These are phyloP conservation scores for Lactifluus echinatus DNA, from an alignment of 768 basidiomycete genomes.

Conservation along the genomic window DNA sequence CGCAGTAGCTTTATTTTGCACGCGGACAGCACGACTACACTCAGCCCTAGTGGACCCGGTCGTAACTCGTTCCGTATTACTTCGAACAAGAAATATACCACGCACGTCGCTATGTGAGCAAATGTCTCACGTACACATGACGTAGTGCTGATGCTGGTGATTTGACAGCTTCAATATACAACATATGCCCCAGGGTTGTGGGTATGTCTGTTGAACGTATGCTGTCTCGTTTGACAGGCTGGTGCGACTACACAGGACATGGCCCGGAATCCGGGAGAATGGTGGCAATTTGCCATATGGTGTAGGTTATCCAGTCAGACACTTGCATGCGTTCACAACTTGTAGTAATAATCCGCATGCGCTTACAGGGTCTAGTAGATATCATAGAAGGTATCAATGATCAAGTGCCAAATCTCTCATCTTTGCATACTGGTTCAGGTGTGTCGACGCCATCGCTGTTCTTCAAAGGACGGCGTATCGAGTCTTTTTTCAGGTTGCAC, in stretches of 20 bases:
- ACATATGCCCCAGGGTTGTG: conserved; percentile 57
- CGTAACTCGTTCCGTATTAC: conserved; percentile 50
- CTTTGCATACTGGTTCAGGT: conserved; percentile 45
- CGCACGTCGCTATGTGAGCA: conserved; percentile 45
- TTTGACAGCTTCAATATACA: conserved; percentile 36
- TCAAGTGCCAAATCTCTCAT: conserved; percentile 40
- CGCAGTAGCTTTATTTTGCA: conserved; percentile 47
- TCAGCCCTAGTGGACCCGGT: conserved; percentile 42
- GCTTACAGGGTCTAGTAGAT: conserved; percentile 48
- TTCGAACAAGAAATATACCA: conserved; percentile 45
- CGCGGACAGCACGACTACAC: conserved; percentile 41
- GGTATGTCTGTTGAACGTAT: conserved; percentile 28
- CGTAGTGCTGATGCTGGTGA: background rate
- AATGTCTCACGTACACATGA: conserved; percentile 10
- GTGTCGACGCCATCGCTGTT: too few relatives aligned
- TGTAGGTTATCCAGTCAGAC: conserved; percentile 24
- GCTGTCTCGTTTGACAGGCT: conserved; percentile 6
- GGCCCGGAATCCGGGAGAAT: conserved; percentile 52
- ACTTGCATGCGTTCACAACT: too few relatives aligned
- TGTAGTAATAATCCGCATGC: too few relatives aligned
- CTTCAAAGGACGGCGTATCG: background rate
- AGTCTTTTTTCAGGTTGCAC: conserved; percentile 38
- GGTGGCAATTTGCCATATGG: conserved; percentile 42
- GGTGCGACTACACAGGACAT: conserved; percentile 25
- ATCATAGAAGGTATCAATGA: conserved; percentile 55